Conservation (phyloP, 192 early-diverging fungal genomes). For the Entomortierella chlamydospora region DNA sequence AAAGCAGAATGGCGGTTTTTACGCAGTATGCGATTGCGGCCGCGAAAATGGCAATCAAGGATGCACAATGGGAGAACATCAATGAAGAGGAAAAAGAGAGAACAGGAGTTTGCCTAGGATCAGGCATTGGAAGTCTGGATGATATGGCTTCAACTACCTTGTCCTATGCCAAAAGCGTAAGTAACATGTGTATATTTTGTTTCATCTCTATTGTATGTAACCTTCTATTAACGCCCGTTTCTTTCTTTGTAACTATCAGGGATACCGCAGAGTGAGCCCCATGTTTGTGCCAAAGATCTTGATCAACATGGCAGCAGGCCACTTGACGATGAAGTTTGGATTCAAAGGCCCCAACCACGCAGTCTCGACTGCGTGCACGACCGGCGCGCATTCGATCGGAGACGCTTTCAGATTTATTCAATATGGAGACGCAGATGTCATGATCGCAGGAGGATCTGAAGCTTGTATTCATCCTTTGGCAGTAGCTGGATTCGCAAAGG, state of each 20-base stretch:
- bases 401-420: constrained; percentile 95
- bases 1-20: constrained; percentile 82
- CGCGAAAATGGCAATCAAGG: constrained; percentile 85
- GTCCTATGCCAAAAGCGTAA: constrained; percentile 67
- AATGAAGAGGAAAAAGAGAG: constrained; percentile 68
- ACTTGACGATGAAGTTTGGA: constrained; percentile 90
- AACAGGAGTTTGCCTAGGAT: constrained; percentile 95
- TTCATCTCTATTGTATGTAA: not conserved
- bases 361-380: constrained; percentile 94
- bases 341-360: constrained; percentile 92
- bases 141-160: constrained; percentile 75
- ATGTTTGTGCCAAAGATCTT: constrained; percentile 92
- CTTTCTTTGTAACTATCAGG: constrained; percentile 52
- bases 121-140: constrained; percentile 92
- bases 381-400: constrained; percentile 94
- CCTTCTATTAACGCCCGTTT: too few relatives aligned
- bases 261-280: constrained; percentile 82
- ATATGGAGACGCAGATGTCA: constrained; percentile 94
- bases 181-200: not conserved
- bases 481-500: constrained; percentile 88
- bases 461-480: constrained; percentile 86
- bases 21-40: constrained; percentile 89
- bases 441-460: constrained; percentile 94
- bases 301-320: constrained; percentile 96
- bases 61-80: constrained; percentile 77